These are phyloP conservation scores for Candida alai DNA, from an alignment of 805 yeast species.

Conservation along the genomic window DNA sequence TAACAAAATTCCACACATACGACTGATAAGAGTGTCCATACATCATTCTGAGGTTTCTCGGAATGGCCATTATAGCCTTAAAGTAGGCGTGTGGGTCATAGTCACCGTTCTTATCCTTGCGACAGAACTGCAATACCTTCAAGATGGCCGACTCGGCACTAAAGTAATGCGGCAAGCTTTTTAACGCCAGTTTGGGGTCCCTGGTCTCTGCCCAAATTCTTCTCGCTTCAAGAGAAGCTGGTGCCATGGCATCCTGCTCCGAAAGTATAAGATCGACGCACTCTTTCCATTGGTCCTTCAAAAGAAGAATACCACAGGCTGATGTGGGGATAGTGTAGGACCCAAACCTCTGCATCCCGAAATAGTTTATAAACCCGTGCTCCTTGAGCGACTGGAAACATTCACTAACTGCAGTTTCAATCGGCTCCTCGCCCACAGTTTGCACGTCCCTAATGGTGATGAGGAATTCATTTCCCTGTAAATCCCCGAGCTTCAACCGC, in stretches of 20 bases:
- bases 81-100: constrained; percentile 58
- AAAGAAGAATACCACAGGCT: constrained; percentile 67
- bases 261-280: constrained; percentile 78
- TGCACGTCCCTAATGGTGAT: constrained; percentile 78
- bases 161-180: constrained; percentile 82
- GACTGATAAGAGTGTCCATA: constrained; percentile 98
- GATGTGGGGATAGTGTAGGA: constrained; percentile 93
- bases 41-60: constrained; percentile 88
- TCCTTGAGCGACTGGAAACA: constrained; percentile 56
- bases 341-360: constrained; percentile 98
- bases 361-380: constrained; percentile 87
- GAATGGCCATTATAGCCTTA: constrained; percentile 81
- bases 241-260: constrained; percentile 80
- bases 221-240: constrained; percentile 82
- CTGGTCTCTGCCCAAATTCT: constrained; percentile 71
- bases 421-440: constrained; percentile 24
- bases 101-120: constrained; percentile 39
- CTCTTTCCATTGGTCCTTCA: constrained; percentile 71
- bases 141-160: constrained; percentile 79
- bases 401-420: constrained; percentile 42
- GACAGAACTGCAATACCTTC: constrained; percentile 51
- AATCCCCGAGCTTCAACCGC: constrained; percentile 72
- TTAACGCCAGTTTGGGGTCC: constrained; percentile 62
- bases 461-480: constrained; percentile 83
- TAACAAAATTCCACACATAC: constrained; percentile 88